Conservation (phyloP, 441 rosid genomes). For the Pelargonium cotyledonis region DNA sequence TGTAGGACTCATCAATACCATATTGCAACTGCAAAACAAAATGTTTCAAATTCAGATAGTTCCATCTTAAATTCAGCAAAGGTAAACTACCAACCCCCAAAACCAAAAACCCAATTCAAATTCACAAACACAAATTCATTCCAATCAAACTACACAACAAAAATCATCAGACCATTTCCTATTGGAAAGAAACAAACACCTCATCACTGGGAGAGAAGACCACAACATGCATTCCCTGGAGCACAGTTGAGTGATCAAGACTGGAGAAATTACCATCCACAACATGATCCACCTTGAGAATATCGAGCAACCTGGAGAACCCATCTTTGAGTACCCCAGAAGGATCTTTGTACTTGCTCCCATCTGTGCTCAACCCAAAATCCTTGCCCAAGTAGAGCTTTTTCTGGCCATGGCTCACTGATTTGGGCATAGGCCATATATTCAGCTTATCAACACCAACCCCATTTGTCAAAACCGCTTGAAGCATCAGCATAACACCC, state of each 20-base stretch:
- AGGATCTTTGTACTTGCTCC: conserved; percentile 34
- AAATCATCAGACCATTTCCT: too few species aligned
- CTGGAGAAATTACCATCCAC: conserved; percentile 33
- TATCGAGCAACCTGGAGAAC: conserved; percentile 42
- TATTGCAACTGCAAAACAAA: conserved; percentile 48
- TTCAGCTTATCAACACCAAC: conserved; percentile 18
- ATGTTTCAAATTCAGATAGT: neutral
- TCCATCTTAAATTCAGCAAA: neutral
- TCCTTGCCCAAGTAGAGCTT: conserved; percentile 28
- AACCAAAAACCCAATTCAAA: too few species aligned
- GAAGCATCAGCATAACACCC: conserved; percentile 3
- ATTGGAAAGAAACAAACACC: conserved; percentile 22
- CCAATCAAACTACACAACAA: too few species aligned
- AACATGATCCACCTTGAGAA: conserved; percentile 36
- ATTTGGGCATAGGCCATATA: conserved; percentile 61
- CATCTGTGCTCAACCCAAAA: conserved; percentile 34
- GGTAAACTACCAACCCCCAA: neutral
- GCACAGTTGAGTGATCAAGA: conserved; percentile 24
- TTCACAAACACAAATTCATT: too few species aligned
- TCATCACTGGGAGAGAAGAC: conserved; percentile 37
- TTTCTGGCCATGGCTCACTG: conserved; percentile 34
- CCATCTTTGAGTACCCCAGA: conserved; percentile 46
- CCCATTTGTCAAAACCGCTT: neutral
- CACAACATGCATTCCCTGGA: conserved; percentile 39
- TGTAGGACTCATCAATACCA: conserved; percentile 64